Percentiles rank a stretch among this genome's conserved stretches.
Evolutionary conservation across 1,284 basidiomycete species (phyloP).

Genomic region (Trichosporon asahii): DNA sequence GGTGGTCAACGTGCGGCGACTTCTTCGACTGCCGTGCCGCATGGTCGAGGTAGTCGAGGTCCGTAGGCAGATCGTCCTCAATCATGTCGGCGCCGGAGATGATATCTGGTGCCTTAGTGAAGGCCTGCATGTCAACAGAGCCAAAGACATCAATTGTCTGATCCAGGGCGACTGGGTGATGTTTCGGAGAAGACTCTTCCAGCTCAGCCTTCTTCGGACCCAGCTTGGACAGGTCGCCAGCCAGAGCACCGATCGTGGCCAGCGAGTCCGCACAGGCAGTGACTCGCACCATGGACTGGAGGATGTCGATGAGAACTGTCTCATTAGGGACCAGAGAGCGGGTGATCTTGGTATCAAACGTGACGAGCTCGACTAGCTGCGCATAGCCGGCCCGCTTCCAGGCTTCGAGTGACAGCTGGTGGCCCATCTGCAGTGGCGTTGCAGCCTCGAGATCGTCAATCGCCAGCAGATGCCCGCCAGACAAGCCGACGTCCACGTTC

Average conservation of each 20-base stretch:
- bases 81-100: constrained; percentile 77
- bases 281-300: constrained; percentile 31
- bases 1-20: constrained; percentile 60
- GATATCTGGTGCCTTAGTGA: constrained; percentile 63
- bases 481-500: constrained; percentile 57
- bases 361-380: constrained; percentile 60
- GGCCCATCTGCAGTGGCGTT: constrained; percentile 26
- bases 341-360: constrained; percentile 54
- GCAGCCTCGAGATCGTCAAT: constrained; percentile 61
- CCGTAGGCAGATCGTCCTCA: constrained; percentile 82
- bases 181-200: neutral
- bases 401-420: constrained; percentile 45
- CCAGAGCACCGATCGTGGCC: constrained; percentile 39
- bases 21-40: constrained; percentile 48
- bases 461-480: constrained; percentile 58
- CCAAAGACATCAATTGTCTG: constrained; percentile 55
- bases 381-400: constrained; percentile 69
- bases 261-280: constrained; percentile 53
- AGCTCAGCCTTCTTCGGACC: constrained; percentile 21
- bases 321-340: constrained; percentile 29
- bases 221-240: constrained; percentile 41
- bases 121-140: constrained; percentile 80
- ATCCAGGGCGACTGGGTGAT: constrained; percentile 26
- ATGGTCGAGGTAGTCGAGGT: constrained; percentile 79
- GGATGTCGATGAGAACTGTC: constrained; percentile 36